Evolutionary conservation across 495 filamentous ascomycete species (phyloP).

Genomic region (Aspergillus incahuasiensis): DNA sequence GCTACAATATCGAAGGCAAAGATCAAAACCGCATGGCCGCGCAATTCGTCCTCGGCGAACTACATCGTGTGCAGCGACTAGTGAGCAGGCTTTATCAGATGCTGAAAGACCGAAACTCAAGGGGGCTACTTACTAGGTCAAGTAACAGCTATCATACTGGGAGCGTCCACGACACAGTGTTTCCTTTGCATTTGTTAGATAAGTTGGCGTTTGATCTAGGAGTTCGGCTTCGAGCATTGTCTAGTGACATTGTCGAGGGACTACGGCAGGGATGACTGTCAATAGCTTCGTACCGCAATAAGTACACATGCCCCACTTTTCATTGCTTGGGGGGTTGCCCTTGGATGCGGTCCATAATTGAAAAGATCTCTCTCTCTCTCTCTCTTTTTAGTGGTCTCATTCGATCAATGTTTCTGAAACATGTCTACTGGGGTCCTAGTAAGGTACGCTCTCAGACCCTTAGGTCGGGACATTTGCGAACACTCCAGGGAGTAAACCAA

Average conservation of each 20-base stretch:
- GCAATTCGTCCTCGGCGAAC: constrained; percentile 33
- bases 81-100: constrained; percentile 21
- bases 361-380: too few relatives aligned
- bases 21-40: constrained; percentile 27
- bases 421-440: too few relatives aligned
- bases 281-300: background rate
- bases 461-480: too few relatives aligned
- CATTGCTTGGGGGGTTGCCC: background rate
- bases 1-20: constrained; percentile 19
- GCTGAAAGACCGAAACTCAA: background rate
- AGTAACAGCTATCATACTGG: background rate
- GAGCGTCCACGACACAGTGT: background rate
- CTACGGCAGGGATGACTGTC: background rate
- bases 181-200: background rate
- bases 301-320: background rate
- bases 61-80: constrained; percentile 36
- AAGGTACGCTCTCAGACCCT: too few relatives aligned
- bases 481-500: too few relatives aligned
- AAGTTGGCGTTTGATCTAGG: background rate
- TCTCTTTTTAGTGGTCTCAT: too few relatives aligned
- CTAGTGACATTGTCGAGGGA: background rate
- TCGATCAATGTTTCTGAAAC: too few relatives aligned
- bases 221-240: background rate
- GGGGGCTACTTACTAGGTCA: background rate
- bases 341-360: too few relatives aligned